A percentile compares a stretch with the other conserved stretches of the same genome.
phyloP scores from a whole-genome alignment of 805 yeast species.

The Ogataea kodamae region DNA sequence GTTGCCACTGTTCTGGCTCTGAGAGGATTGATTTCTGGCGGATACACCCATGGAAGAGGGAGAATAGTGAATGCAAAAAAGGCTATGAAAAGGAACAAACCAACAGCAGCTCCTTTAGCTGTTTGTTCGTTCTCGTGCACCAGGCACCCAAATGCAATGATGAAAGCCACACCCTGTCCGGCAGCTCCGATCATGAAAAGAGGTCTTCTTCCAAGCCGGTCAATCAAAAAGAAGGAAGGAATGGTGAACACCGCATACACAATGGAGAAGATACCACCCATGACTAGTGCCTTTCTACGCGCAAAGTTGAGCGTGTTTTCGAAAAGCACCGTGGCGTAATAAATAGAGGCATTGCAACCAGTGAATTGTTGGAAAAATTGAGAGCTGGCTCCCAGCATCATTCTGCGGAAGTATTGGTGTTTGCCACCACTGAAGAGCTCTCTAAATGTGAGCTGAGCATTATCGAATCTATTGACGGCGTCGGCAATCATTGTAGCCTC shows the following conservation, averaged over 20 bases:
- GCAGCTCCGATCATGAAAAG: conserved; percentile 41
- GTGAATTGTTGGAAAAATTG: conserved; percentile 71
- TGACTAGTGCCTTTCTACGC: conserved; percentile 51
- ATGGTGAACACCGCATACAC: conserved; percentile 58
- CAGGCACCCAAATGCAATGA: conserved; percentile 49
- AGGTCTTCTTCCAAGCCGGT: conserved; percentile 66
- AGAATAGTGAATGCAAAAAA: conserved; percentile 50
- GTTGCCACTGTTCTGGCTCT: conserved; percentile 69
- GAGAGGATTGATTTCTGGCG: conserved; percentile 63
- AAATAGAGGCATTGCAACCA: conserved; percentile 69
- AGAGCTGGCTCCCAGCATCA: conserved; percentile 58
- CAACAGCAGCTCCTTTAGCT: conserved; percentile 68
- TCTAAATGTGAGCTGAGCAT: conserved; percentile 38
- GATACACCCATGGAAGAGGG: conserved; percentile 54
- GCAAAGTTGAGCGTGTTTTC: conserved; percentile 47
- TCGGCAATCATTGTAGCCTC: conserved; percentile 29
- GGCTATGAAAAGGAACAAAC: conserved; percentile 54
- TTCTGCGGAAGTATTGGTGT: conserved; percentile 59
- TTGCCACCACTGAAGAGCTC: conserved; percentile 42
- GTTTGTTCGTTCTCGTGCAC: conserved; percentile 36
- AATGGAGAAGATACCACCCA: conserved; percentile 65
- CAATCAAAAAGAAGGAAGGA: conserved; percentile 59
- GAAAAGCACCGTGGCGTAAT: conserved; percentile 58
- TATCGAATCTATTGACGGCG: conserved; percentile 32
- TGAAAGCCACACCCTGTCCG: conserved; percentile 48